Evolutionary conservation across 2,329 filamentous ascomycete genomes (phyloP), one percentile per base, ranked within the genome.

Genomic region (Trichoderma gracile): DNA sequence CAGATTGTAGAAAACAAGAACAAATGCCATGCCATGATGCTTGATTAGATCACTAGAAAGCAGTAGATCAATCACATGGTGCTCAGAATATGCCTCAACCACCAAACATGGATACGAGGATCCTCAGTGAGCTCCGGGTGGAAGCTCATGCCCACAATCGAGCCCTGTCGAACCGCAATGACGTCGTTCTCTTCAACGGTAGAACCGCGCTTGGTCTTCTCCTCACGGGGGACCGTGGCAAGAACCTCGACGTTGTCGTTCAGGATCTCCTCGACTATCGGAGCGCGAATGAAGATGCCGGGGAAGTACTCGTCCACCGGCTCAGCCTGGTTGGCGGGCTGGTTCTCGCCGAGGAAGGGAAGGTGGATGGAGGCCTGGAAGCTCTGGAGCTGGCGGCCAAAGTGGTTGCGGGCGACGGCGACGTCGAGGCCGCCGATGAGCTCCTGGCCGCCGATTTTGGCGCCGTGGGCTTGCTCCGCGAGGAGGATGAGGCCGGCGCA

Each of bases 401-500:
- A 99, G 76, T 97, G 92, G 73, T 98, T 99, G 53, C 95, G 85
- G 73, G 96, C 93, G 38, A 98, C 93, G 52, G 92, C 84, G 42
- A 99, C 93, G 72, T 93, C 89, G 43, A 99, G 83, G 2, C 95
- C 95, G 15, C 95, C 95, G 67, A 99, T 92, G 61, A 98, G 84
- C 66, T 97, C 92, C 76, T 98, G 95, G 0, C 94, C 94, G 49
- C 92, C 93, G 72, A 90, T 88, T 75, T 97, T 98, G 43, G 91
- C 93, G 67, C 89, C 86, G 75, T 94, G 96, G 56, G 93, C 94
- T 65, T 90, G 88, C 72, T 97, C 91, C 2, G 93, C 90, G 56
- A 99, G 87, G 55, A 98, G 81, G 70, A 99, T 97, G 64, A 98
- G 84, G 10, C 95, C 95, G 14, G 95, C 95, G 76, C 95, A 99